Evolutionary conservation across 768 basidiomycete species (phyloP).

Genomic region (Termitomyces sp.): DNA sequence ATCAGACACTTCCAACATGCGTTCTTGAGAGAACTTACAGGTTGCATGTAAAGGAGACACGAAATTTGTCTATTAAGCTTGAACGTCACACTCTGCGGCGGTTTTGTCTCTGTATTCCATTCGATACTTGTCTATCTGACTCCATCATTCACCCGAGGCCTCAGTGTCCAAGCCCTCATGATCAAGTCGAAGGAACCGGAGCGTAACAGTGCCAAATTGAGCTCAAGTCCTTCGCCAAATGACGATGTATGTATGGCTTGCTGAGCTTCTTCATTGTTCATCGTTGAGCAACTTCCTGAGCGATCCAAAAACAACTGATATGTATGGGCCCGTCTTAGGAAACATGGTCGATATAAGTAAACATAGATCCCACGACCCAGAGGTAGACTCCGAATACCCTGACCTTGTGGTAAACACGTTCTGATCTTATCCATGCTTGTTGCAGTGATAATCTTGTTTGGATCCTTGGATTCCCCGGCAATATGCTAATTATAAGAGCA

Average conservation of each 20-base stretch:
- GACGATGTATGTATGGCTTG: not conserved
- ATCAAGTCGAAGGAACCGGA: not conserved
- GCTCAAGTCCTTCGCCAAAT: not conserved
- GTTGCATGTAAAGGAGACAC: too few relatives aligned
- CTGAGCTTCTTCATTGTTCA: not conserved
- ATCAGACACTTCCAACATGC: too few relatives aligned
- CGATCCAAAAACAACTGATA: not conserved
- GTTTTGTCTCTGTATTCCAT: not conserved
- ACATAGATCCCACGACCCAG: slow-evolving; percentile 15
- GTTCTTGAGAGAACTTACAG: too few relatives aligned
- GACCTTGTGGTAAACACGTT: slow-evolving; percentile 45
- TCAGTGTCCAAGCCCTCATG: too few relatives aligned
- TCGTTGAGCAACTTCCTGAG: not conserved
- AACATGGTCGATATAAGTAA: not conserved
- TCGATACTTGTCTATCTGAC: not conserved
- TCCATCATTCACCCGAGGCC: not conserved
- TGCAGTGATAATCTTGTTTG: slow-evolving; percentile 25
- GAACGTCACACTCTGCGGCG: too few relatives aligned
- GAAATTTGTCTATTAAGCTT: too few relatives aligned
- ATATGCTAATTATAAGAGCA: slow-evolving; percentile 25
- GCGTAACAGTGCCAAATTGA: not conserved
- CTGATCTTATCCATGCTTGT: slow-evolving; percentile 34
- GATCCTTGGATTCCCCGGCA: slow-evolving; percentile 21
- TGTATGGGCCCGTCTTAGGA: not conserved
- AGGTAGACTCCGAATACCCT: slow-evolving; percentile 12